Evolutionary conservation across 441 rosid genomes (phyloP).

Genomic region (Biscutella laevigata): DNA sequence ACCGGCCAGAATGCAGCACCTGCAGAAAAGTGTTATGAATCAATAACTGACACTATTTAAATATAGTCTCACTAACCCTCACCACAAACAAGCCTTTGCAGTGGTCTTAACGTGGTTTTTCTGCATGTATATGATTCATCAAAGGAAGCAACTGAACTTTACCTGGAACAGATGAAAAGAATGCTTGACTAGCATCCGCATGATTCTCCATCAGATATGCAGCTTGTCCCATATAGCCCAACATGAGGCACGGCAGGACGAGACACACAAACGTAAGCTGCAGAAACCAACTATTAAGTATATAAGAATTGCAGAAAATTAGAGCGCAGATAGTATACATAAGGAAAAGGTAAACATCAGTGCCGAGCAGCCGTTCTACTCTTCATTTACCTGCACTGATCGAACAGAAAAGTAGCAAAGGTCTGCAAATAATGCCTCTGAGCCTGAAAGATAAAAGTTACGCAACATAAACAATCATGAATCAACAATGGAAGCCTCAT

Average conservation of each 20-base stretch:
- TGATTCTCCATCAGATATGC: conserved; percentile 77
- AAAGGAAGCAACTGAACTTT: conserved; percentile 26
- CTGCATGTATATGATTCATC: conserved; percentile 1
- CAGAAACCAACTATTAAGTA: conserved; percentile 38
- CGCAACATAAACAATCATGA: conserved; percentile 8
- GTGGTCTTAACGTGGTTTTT: not conserved
- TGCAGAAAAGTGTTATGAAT: conserved; percentile 26
- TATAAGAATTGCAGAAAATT: conserved; percentile 23
- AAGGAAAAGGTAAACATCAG: not conserved
- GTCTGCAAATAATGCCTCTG: conserved; percentile 99
- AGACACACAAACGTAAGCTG: conserved; percentile 98
- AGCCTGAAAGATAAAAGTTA: conserved; percentile 45
- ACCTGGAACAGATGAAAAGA: conserved; percentile 92
- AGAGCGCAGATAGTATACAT: conserved; percentile 1
- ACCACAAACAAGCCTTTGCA: conserved; percentile 11
- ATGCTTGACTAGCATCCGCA: conserved; percentile 48
- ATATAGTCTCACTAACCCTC: not conserved
- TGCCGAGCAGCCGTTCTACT: conserved; percentile 11
- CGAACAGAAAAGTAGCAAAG: conserved; percentile 95
- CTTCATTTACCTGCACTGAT: conserved; percentile 76
- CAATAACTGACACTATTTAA: conserved; percentile 8
- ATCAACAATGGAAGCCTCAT: not conserved
- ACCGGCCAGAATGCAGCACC: conserved; percentile 80
- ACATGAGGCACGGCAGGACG: conserved; percentile 82
- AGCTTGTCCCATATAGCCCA: conserved; percentile 99